Evolutionary conservation across 1,139 yeast species (phyloP), one percentile per base, ranked within the genome.

Genomic region (Geotrichum klebahnii): DNA sequence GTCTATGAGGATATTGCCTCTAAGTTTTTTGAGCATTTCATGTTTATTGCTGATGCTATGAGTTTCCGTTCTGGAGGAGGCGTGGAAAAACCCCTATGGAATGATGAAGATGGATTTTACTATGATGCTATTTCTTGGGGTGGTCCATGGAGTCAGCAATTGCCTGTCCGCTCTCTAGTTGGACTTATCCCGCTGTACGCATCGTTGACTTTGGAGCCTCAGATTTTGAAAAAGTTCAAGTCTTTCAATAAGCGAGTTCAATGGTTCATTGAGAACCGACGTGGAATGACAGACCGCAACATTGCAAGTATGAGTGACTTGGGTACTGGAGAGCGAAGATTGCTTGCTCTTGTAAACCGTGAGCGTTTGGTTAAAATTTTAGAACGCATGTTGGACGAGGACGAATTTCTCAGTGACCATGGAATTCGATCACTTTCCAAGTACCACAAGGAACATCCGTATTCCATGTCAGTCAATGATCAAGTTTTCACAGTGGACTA

Each of bases 1-100:
- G 95, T 87, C 20, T 90, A 90, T 68, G 97, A 90, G 69, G 94
- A 89, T 65, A 87, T 89, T 68, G 97, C 97, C 1, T 84, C 95
- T 50, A 90, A 90, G 69, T 90, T 90, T 69, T 89, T 90, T 70
- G 97, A 90, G 70, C 97, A 90, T 69, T 90, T 89, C 68, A 72
- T 90, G 55, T 75, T 89, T 63, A 90, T 90, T 72, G 90, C 96
- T 38, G 97, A 90, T 69, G 96, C 97, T 24, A 86, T 90, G 95
- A 81, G 95, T 17, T 87, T 80, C 68, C 69, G 80, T 55, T 74
- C 78, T 51, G 79, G 79, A 23, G 71, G 68, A 28, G 77, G 73
- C 20, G 73, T 70, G 16, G 72, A 70, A 45, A 81, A 79, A 59
- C 84, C 92, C 0, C 73, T 90, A 57, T 90, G 97, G 97, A 88